Base-by-base conservation (phyloP, 345 rosid species). In the Citrus sp. region DNA sequence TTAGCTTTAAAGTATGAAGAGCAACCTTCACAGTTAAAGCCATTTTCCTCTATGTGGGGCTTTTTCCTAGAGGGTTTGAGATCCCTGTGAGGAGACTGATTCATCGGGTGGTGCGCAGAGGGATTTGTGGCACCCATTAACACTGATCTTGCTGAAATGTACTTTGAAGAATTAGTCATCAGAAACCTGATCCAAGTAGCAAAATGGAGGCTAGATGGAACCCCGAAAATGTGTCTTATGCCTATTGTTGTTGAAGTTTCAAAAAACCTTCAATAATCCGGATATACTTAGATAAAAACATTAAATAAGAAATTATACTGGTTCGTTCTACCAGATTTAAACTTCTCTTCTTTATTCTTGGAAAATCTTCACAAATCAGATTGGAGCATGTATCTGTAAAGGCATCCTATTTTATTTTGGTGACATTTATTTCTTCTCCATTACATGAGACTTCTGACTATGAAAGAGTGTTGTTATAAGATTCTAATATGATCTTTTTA, bases 101-200 rank as follows among this genome's bases (percentile, higher is more conserved):
- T 46, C 77, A 67, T 54, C 35, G 81, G 81, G 40, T 86, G 89
- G 87, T 75, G 75, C 56, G 82, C 90, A 1, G 89, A 84, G 38
- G 86, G 86, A 67, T 80, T 88, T 25, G 73, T 54, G 16, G 24
- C 7, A 8, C 16, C 28, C 1, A 9, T 64, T 34, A 18, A 37
- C n/a, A 4, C 30, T 34, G 80, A 72, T n/a, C 22, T 77, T n/a
- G 82, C 65, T 0, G 79, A 80, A 59, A 59, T 6, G n/a, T 77
- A 40, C 64, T 79, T 82, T n/a, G 77, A 81, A 63, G 28, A 72
- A 8, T 83, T 40, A 10, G 49, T 40, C 3, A 40, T 40, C 49
- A 2, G 14, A 40, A 40, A 40, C 49, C 49, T 40, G 80, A 58
- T 85, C 21, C 83, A 81, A 42, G 82, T 87, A 13, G 62, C 72